These are phyloP conservation scores for Acrocalymma vagum DNA, from an alignment of 2,329 filamentous ascomycete species.

Conservation along the genomic window DNA sequence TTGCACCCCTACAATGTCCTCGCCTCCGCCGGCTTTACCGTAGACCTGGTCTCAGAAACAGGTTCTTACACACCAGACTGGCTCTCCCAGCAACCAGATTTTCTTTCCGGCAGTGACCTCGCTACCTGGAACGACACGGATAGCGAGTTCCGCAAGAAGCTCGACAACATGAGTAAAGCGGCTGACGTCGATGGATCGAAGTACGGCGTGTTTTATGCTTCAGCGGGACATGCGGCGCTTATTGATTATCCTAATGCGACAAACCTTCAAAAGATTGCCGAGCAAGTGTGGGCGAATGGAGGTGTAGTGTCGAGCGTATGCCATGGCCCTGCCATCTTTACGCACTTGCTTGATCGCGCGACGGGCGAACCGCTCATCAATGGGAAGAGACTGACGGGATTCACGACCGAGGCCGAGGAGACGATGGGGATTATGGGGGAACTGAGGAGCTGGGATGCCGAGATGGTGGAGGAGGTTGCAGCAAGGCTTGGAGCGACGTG, in stretches of 20 bases:
- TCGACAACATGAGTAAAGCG: too few relatives aligned
- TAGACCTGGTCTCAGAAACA: constrained; percentile 58
- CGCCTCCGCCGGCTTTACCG: constrained; percentile 54
- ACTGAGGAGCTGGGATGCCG: too few relatives aligned
- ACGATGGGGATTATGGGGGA: too few relatives aligned
- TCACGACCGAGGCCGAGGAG: background rate
- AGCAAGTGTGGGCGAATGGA: constrained; percentile 40
- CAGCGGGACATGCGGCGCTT: constrained; percentile 55
- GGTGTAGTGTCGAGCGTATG: constrained; percentile 39
- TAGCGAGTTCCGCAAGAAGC: constrained; percentile 56
- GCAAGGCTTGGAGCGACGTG: too few relatives aligned
- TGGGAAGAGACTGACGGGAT: background rate
- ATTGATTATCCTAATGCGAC: constrained; percentile 57
- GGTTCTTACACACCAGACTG: constrained; percentile 55
- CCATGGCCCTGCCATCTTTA: background rate
- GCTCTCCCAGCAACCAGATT: constrained; percentile 54
- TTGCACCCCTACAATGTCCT: constrained; percentile 60
- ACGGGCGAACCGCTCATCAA: background rate
- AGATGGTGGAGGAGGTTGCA: too few relatives aligned
- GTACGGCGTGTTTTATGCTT: constrained; percentile 53
- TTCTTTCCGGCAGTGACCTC: constrained; percentile 50
- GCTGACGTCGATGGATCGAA: too few relatives aligned
- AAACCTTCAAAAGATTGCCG: constrained; percentile 52
- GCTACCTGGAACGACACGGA: constrained; percentile 49
- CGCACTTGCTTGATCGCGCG: background rate